These are phyloP conservation scores for Candida insectalens DNA, from an alignment of 805 yeast species.

Conservation along the genomic window DNA sequence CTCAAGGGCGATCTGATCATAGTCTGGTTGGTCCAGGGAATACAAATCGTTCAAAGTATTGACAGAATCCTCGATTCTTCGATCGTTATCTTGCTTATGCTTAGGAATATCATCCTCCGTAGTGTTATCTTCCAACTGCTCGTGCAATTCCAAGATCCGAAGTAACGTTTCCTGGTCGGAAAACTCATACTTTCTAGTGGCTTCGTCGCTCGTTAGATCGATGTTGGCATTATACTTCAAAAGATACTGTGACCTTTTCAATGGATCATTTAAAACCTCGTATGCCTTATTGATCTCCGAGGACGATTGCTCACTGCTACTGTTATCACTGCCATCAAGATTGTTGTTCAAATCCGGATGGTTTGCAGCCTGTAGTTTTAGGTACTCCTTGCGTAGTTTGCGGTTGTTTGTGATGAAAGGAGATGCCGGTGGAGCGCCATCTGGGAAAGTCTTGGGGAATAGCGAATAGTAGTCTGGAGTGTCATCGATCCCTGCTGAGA, in stretches of 20 bases:
- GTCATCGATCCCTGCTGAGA: neutral
- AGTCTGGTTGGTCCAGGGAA: constrained; percentile 25
- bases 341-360: constrained; percentile 64
- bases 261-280: constrained; percentile 57
- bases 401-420: constrained; percentile 48
- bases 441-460: constrained; percentile 69
- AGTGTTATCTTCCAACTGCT: constrained; percentile 60
- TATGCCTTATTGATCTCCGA: constrained; percentile 71
- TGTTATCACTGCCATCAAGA: constrained; percentile 17
- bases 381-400: constrained; percentile 62
- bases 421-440: constrained; percentile 53
- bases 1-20: constrained; percentile 50
- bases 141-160: constrained; percentile 79
- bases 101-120: constrained; percentile 46
- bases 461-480: constrained; percentile 39
- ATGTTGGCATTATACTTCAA: constrained; percentile 33
- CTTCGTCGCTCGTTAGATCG: constrained; percentile 54
- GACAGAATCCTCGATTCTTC: constrained; percentile 40
- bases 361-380: constrained; percentile 56
- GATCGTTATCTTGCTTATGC: constrained; percentile 46
- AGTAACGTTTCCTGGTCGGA: constrained; percentile 45
- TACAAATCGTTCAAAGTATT: constrained; percentile 37
- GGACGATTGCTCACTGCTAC: constrained; percentile 30
- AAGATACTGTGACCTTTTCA: constrained; percentile 57
- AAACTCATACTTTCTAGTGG: constrained; percentile 27